A percentile compares a stretch with the other conserved stretches of the same genome.
Conservation (phyloP, 805 yeast species). For the Candida silvicultrix region DNA sequence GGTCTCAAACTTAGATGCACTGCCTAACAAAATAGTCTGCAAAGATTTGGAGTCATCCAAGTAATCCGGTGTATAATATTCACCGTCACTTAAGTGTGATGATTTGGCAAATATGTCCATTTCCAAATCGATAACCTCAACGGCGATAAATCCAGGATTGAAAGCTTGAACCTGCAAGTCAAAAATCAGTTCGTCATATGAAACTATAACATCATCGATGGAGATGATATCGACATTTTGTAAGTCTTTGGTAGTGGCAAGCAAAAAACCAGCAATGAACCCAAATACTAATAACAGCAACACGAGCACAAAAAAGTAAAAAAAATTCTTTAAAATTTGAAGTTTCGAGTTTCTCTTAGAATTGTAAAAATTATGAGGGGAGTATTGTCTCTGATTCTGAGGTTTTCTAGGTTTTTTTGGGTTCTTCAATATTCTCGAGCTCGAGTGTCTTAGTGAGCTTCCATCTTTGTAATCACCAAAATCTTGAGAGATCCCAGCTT, state of each 20-base stretch:
- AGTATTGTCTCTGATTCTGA: conserved; percentile 25
- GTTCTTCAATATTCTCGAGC: conserved; percentile 15
- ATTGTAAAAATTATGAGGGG: conserved; percentile 43
- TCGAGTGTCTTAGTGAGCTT: conserved; percentile 8
- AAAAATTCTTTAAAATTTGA: conserved; percentile 26
- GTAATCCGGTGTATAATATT: conserved; percentile 5
- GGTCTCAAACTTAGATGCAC: conserved; percentile 57
- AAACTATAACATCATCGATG: conserved; percentile 67
- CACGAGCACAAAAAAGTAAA: conserved; percentile 29
- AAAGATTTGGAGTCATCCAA: conserved; percentile 14
- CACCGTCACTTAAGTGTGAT: conserved; percentile 30
- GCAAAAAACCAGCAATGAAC: conserved; percentile 72
- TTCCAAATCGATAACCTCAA: conserved; percentile 58
- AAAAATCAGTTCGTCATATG: conserved; percentile 80
- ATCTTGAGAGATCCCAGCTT: conserved; percentile 7
- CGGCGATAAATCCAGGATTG: conserved; percentile 80
- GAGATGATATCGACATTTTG: conserved; percentile 54
- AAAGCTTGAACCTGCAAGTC: conserved; percentile 71
- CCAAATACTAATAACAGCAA: conserved; percentile 59
- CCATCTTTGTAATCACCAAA: conserved; percentile 6
- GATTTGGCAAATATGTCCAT: conserved; percentile 83
- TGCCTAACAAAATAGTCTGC: conserved; percentile 72
- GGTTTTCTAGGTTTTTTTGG: conserved; percentile 8
- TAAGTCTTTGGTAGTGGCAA: conserved; percentile 83
- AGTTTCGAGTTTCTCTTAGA: conserved; percentile 21